A percentile compares a stretch with the other conserved stretches of the same genome.
Evolutionary conservation across 306 rosid species (phyloP).

Genomic region (Fagus crenata): DNA sequence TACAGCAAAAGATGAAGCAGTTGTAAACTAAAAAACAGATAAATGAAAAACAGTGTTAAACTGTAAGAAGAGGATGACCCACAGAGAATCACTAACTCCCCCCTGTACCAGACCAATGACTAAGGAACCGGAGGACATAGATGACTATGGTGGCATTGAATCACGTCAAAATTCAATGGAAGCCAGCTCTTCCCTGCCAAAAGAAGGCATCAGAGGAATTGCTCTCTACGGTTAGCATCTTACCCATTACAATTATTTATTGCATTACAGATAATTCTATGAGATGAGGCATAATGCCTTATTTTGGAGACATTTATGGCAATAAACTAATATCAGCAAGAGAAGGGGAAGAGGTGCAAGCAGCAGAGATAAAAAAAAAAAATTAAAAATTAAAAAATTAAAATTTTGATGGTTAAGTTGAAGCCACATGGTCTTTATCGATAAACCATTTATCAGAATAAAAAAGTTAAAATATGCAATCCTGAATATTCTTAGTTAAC

Average conservation of each 20-base stretch:
- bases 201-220: slow-evolving; percentile 38
- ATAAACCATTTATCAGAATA: neutral
- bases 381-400: neutral
- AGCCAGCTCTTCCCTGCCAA: slow-evolving; percentile 49
- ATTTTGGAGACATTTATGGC: slow-evolving; percentile 11
- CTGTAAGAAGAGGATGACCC: slow-evolving; percentile 13
- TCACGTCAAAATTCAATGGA: slow-evolving; percentile 34
- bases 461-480: no score
- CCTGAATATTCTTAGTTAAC: no score
- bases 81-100: slow-evolving; percentile 24
- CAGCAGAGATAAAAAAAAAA: neutral
- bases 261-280: slow-evolving; percentile 25
- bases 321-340: neutral
- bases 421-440: neutral
- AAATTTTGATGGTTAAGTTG: neutral
- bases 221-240: slow-evolving; percentile 33
- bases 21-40: neutral
- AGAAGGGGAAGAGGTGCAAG: slow-evolving; percentile 1
- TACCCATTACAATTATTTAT: slow-evolving; percentile 23
- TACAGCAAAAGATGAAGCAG: neutral
- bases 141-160: slow-evolving; percentile 22
- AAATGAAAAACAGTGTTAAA: neutral
- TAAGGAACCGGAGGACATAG: slow-evolving; percentile 31
- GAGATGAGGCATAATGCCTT: neutral
- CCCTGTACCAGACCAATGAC: slow-evolving; percentile 32